These are phyloP conservation scores for Marasmius fiardii DNA, from an alignment of 1,284 basidiomycete species.

Conservation along the genomic window DNA sequence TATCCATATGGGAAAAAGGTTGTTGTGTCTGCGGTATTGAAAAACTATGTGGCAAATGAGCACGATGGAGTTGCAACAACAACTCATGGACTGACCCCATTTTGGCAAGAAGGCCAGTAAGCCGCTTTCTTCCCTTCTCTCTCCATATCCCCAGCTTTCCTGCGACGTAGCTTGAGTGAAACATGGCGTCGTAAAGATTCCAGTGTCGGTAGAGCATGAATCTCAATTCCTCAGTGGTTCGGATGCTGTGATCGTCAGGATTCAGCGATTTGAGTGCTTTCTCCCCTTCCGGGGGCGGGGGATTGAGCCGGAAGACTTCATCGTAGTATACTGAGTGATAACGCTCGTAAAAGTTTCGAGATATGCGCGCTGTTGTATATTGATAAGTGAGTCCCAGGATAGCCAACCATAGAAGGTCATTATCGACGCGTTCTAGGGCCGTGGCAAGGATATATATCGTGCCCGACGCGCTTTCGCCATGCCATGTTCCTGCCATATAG, in stretches of 20 bases:
- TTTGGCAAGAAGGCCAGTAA: slow-evolving; percentile 93
- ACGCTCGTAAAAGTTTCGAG: slow-evolving; percentile 82
- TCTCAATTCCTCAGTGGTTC: slow-evolving; percentile 82
- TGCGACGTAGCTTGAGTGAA: slow-evolving; percentile 95
- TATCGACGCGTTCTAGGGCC: slow-evolving; percentile 85
- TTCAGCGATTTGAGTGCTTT: slow-evolving; percentile 51
- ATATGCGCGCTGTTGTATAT: slow-evolving; percentile 86
- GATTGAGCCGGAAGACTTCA: slow-evolving; percentile 88
- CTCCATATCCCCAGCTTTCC: slow-evolving; percentile 96
- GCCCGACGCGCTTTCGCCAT: slow-evolving; percentile 87
- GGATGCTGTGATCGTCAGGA: slow-evolving; percentile 80
- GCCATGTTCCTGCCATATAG: slow-evolving; percentile 83
- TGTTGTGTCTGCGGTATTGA: slow-evolving; percentile 94
- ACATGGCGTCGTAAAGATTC: slow-evolving; percentile 98
- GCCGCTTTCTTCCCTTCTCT: slow-evolving; percentile 84
- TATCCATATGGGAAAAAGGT: slow-evolving; percentile 93
- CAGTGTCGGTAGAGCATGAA: slow-evolving; percentile 97
- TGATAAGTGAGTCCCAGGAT: slow-evolving; percentile 94
- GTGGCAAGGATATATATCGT: slow-evolving; percentile 91
- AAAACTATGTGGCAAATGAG: slow-evolving; percentile 51
- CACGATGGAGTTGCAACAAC: slow-evolving; percentile 2
- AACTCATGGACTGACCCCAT: slow-evolving; percentile 77
- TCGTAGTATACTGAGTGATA: slow-evolving; percentile 79
- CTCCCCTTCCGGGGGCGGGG: slow-evolving; percentile 38
- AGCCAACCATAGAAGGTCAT: slow-evolving; percentile 93